Evolutionary conservation across 2,329 filamentous ascomycete species (phyloP), one percentile per base, ranked within the genome.

Genomic region (Shiraia sp.): DNA sequence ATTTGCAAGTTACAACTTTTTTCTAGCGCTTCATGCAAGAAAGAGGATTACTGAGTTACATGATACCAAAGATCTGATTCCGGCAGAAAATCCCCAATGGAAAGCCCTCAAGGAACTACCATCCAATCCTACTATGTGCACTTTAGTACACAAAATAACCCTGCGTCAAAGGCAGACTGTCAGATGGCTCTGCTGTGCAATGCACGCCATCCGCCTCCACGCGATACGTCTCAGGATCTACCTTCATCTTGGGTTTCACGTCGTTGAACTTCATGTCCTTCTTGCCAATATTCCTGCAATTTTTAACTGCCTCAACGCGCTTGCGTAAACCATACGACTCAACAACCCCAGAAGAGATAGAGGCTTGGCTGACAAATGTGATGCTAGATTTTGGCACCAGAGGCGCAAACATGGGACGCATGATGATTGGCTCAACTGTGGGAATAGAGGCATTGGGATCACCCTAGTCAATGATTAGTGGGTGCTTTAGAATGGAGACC

Each of bases 211-310:
- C 90, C 2, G 91, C 91, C 73, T 92, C 85, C 17, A 96, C 91
- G 12, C 77, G 75, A 73, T 96, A 97, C 61, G 81, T 85, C 78
- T 97, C 92, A 4, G 92, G 88, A 68, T 97, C 91, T 46, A 97
- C 91, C 59, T 77, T 83, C 88, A 97, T 96, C 72, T 79, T 82
- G 10, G 92, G 92, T 81, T 83, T 90, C 40, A 72, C 72, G 61
- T 90, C 83, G 68, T 96, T 96, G 70, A 83, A 91, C 63, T 89
- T 90, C 90, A 96, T 96, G 70, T 96, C 88, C 57, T 72, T 77
- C 78, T 96, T 96, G 30, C 85, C 77, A 31, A 96, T 79, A 23
- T 69, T 79, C 45, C 91, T 78, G 68, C 90, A 95, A 41, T 81
- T 80, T 63, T 79, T 84, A 34, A 96, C 90, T 3, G 88, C 75